Conservation (phyloP, 192 early-diverging fungal species). For the Coemansia sp. region DNA sequence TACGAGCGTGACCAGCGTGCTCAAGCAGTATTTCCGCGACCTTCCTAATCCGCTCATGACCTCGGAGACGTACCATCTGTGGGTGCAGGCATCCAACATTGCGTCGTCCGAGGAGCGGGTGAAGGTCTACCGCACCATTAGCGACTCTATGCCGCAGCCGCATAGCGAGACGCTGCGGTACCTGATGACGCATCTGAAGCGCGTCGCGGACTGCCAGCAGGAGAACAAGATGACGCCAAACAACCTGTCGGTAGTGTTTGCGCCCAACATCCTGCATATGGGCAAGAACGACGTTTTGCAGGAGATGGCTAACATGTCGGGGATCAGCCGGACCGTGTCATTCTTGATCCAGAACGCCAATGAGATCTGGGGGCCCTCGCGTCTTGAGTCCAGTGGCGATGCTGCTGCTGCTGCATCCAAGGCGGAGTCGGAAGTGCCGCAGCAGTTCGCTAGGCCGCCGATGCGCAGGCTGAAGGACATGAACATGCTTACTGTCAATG, state of each 20-base stretch:
- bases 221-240: slow-evolving; percentile 90
- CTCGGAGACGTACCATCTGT: slow-evolving; percentile 65
- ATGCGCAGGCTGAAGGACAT: slow-evolving; percentile 20
- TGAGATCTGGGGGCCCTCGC: slow-evolving; percentile 41
- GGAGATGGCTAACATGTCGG: slow-evolving; percentile 74
- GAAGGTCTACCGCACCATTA: slow-evolving; percentile 42
- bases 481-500: slow-evolving; percentile 8
- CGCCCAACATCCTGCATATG: slow-evolving; percentile 78
- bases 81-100: slow-evolving; percentile 58
- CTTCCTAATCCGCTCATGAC: slow-evolving; percentile 74
- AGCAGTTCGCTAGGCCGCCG: slow-evolving; percentile 12
- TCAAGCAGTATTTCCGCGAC: slow-evolving; percentile 80
- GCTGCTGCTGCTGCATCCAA: too few relatives aligned
- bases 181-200: slow-evolving; percentile 65
- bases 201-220: slow-evolving; percentile 58
- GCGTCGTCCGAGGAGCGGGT: slow-evolving; percentile 31
- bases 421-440: background rate
- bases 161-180: slow-evolving; percentile 65
- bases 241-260: slow-evolving; percentile 95
- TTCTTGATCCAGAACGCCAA: slow-evolving; percentile 65
- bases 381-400: background rate
- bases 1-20: slow-evolving; percentile 73
- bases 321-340: slow-evolving; percentile 70
- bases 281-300: slow-evolving; percentile 52
- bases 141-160: slow-evolving; percentile 59